phyloP scores from a whole-genome alignment of 1,284 basidiomycete species.

The Boletus sp. region DNA sequence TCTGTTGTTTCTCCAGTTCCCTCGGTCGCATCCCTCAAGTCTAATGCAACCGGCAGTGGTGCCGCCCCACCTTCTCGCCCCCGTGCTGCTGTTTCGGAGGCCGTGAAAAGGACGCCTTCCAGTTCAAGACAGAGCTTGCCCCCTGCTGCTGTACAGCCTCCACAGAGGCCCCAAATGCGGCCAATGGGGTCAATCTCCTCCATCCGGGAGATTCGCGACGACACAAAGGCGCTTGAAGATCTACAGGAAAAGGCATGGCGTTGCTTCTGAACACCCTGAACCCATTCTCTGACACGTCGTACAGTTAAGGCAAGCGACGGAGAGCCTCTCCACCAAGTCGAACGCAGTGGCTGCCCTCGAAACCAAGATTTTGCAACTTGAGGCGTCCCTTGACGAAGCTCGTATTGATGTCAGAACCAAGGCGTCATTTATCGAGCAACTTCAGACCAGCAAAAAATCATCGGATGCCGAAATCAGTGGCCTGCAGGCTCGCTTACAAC shows the following conservation, averaged over 20 bases:
- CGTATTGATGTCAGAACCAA: slow-evolving; percentile 48
- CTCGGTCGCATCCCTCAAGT: slow-evolving; percentile 33
- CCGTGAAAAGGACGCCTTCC: slow-evolving; percentile 43
- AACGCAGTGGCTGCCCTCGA: slow-evolving; percentile 49
- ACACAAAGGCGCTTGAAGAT: slow-evolving; percentile 51
- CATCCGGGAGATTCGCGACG: slow-evolving; percentile 63
- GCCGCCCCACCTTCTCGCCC: slow-evolving; percentile 37
- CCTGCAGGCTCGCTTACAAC: slow-evolving; percentile 41
- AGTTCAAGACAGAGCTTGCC: slow-evolving; percentile 38
- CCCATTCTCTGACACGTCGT: slow-evolving; percentile 9
- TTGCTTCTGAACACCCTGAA: slow-evolving; percentile 9
- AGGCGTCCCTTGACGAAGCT: slow-evolving; percentile 48
- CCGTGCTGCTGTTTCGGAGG: slow-evolving; percentile 53
- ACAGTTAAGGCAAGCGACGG: slow-evolving; percentile 57
- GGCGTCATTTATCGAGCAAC: slow-evolving; percentile 38
- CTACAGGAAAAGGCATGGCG: slow-evolving; percentile 55
- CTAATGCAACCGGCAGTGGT: slow-evolving; percentile 28
- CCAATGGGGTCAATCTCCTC: slow-evolving; percentile 61
- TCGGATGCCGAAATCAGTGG: slow-evolving; percentile 48
- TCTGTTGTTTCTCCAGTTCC: slow-evolving; percentile 54
- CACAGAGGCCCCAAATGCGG: slow-evolving; percentile 38
- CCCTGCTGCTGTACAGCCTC: slow-evolving; percentile 22
- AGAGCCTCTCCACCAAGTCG: slow-evolving; percentile 50
- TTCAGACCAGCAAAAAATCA: slow-evolving; percentile 46
- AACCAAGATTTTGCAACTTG: slow-evolving; percentile 46